A percentile compares a stretch with the other conserved stretches of the same genome.
Evolutionary conservation across 371 early-diverging fungal species (phyloP).

Genomic region (Parasitella parasitica): DNA sequence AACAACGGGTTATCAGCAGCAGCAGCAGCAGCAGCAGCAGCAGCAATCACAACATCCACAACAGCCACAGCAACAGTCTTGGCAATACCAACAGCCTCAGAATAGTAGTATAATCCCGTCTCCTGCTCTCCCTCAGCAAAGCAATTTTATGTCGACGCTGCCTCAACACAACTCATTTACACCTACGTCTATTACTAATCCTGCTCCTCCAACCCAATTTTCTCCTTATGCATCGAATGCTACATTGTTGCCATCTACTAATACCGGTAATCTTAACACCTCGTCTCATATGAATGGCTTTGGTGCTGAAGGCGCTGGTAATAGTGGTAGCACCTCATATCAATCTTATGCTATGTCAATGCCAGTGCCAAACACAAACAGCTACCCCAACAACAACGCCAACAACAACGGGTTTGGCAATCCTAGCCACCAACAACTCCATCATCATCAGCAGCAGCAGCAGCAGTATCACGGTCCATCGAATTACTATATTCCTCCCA

Average conservation of each 20-base stretch:
- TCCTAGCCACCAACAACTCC: neutral
- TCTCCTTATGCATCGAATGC: conserved; percentile 9
- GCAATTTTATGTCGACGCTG: conserved; percentile 1
- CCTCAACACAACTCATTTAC: conserved; percentile 1
- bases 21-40: conserved; percentile 19
- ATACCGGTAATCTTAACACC: neutral
- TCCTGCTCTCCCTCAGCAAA: conserved; percentile 11
- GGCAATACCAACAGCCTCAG: conserved; percentile 6
- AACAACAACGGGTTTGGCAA: neutral
- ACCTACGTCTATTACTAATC: conserved; percentile 6
- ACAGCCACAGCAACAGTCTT: conserved; percentile 20
- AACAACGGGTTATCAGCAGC: conserved; percentile 2
- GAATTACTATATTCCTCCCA: conserved; percentile 34
- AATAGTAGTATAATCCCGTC: neutral
- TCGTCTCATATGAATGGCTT: neutral
- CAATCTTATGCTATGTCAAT: neutral
- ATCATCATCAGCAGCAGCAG: conserved; percentile 7
- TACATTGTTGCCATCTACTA: neutral
- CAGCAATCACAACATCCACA: conserved; percentile 5
- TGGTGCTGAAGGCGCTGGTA: too few species aligned
- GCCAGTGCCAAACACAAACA: neutral
- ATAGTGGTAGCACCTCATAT: neutral
- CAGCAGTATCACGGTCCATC: conserved; percentile 16
- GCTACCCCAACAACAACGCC: neutral
- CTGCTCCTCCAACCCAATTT: conserved; percentile 23